phyloP scores from a whole-genome alignment of 306 rosid genomes.

The Lathyrus oleraceus region DNA sequence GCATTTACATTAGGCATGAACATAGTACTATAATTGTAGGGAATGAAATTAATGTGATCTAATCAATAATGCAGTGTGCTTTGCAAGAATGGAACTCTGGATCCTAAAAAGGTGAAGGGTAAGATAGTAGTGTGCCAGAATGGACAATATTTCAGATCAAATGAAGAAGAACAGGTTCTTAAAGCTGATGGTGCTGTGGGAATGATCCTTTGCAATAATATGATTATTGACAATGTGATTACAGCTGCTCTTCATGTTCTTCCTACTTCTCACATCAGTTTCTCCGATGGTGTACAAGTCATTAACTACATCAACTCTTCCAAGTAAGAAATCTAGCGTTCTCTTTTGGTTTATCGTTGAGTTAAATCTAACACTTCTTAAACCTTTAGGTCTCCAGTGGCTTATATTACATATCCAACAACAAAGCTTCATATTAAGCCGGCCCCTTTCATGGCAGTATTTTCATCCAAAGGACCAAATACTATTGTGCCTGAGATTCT shows the following conservation, averaged over 20 bases:
- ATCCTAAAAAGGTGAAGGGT: constrained; percentile 74
- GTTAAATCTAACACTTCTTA: neutral
- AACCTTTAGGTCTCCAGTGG: constrained; percentile 37
- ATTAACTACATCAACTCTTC: constrained; percentile 62
- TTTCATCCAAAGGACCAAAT: constrained; percentile 91
- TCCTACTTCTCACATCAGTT: constrained; percentile 77
- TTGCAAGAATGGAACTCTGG: constrained; percentile 78
- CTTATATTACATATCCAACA: constrained; percentile 61
- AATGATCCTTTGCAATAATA: constrained; percentile 78
- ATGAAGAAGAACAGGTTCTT: constrained; percentile 77
- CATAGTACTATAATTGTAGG: too few relatives aligned
- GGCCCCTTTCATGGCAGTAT: constrained; percentile 93
- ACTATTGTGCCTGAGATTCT: constrained; percentile 69
- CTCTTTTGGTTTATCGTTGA: neutral
- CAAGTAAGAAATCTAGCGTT: constrained; percentile 51
- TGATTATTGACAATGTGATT: constrained; percentile 58
- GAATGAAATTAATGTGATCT: neutral
- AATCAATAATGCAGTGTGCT: constrained; percentile 49
- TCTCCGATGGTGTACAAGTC: constrained; percentile 47
- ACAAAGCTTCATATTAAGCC: constrained; percentile 68
- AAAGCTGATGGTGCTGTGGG: constrained; percentile 76
- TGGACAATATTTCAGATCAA: constrained; percentile 75
- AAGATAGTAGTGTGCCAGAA: constrained; percentile 79
- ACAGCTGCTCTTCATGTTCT: constrained; percentile 86
- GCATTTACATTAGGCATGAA: too few relatives aligned